Evolutionary conservation across 2,329 filamentous ascomycete species (phyloP), one percentile per base, ranked within the genome.

Genomic region (Fusarium keratoplasticum): DNA sequence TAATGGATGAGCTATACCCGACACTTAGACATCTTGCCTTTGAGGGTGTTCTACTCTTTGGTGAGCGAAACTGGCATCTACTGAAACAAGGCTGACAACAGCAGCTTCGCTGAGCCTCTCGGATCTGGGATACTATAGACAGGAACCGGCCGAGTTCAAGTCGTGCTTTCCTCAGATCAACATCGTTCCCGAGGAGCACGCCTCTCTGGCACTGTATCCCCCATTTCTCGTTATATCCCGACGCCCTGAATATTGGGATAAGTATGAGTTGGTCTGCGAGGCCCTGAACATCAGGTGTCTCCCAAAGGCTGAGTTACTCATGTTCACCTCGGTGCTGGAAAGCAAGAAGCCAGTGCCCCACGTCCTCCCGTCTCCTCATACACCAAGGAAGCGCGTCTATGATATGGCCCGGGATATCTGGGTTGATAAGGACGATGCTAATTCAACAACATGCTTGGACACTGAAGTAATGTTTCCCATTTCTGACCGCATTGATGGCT

Each of bases 1-100:
- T 66, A 9, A 33, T 66, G 13, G 64, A 66, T 35, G 14, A 66
- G 33, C 38, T 66, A 10, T 61, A 66, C 22, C 54, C 55, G 18
- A 36, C 27, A 42, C 33, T 66, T 5, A 14, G 40, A 20, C 54
- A 66, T 35, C 54, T 44, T 13, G 55, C 57, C 44, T 66, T 61
- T 29, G 40, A 66, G 55, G 44, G 5, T 42, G 9, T 61, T 29
- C 25, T 66, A 29, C 29, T 66, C 35, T 36, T 36, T 18, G 35
- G 35, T 36, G 35, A 36, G 35, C 35, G 6, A 18, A 36, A 36
- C 14, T 7, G 35, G 33, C 35, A 18, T 36, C 35, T 36, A 36
- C 35, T 18, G 16, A 18, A 7, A 7, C 35, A 16, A 6, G 16
- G 16, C 35, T 36, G 2, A 36, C 25, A 18, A 29, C 2, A 38